These are phyloP conservation scores for Malus hybrid DNA, from an alignment of 331 rosid species.

Conservation along the genomic window DNA sequence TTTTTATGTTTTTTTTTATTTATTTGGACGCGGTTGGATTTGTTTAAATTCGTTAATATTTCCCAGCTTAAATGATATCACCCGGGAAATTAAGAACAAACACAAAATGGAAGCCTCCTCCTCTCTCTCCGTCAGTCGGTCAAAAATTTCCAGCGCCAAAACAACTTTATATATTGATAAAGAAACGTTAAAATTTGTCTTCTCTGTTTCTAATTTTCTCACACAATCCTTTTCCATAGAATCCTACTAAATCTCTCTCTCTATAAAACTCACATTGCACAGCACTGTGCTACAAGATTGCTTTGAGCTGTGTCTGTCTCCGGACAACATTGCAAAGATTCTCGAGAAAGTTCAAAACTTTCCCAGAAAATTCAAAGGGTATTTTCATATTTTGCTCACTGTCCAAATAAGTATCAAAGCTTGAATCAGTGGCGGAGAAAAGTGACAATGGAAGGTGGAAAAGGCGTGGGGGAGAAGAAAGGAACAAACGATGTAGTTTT, in stretches of 20 bases:
- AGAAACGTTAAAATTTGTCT: not conserved
- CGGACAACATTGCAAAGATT: not conserved
- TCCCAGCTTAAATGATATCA: not conserved
- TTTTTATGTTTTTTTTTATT: not conserved
- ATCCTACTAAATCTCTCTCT: no score
- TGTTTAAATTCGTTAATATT: not conserved
- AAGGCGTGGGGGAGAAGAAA: slow-evolving; percentile 32
- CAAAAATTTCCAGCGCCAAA: not conserved
- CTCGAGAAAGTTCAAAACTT: slow-evolving; percentile 6
- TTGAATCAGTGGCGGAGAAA: not conserved
- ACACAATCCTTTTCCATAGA: no score
- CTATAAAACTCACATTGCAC: not conserved
- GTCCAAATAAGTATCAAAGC: not conserved
- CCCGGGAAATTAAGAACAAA: no score
- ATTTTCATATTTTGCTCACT: not conserved
- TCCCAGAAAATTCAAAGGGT: not conserved
- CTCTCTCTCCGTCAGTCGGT: not conserved
- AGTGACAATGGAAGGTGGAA: slow-evolving; percentile 22
- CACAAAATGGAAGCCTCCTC: not conserved
- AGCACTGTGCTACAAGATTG: not conserved
- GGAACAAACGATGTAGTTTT: slow-evolving; percentile 47
- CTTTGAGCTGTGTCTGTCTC: not conserved
- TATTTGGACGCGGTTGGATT: not conserved
- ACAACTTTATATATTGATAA: not conserved
- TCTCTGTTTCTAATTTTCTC: not conserved